Base-by-base conservation (phyloP, 257 asterid genomes). In the Scutellaria baicalensis region DNA sequence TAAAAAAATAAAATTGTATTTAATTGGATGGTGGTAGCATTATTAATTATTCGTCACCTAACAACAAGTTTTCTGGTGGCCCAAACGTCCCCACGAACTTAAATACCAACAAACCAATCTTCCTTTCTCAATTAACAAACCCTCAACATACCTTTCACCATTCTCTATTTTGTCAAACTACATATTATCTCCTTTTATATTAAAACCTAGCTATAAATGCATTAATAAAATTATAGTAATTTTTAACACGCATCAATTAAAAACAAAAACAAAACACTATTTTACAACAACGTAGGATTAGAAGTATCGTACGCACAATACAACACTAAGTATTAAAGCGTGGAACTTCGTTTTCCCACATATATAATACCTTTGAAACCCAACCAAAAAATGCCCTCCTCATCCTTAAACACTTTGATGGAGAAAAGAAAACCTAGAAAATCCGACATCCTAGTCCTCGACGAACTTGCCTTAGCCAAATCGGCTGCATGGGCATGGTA, bases 401-500 rank as follows among this genome's bases (percentile, higher is more conserved):
- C 66, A 45, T 3, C 57, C 57, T 18, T 64, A n/a, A 67, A 72
- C 14, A n/a, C 39, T 54, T 20, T 39, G 58, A 64, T 64, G 64
- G 71, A 66, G 33, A 79, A 59, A 59, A 70, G 67, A 77, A 84
- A 73, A 66, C 43, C 67, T 7, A 69, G 50, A 61, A 42, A 55
- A 55, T 66, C 68, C 38, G 16, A 39, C 27, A 13, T 21, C 12
- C 73, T 79, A 10, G 81, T 6, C 45, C 40, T 20, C 11, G 87
- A 86, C 18, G 89, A 87, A 58, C 51, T 74, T 9, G 74, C 83
- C 38, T 0, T 76, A 38, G 85, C 70, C 3, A 85, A 87, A 66
- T 83, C 92, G 0, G 83, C 89, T 33, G 88, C 89, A 68, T 85
- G 86, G 87, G 84, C 89, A 8, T 80, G 91, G 91, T 75, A 76